Base-by-base conservation (phyloP, 2,329 filamentous ascomycete genomes). In the Xylariaceae sp. region DNA sequence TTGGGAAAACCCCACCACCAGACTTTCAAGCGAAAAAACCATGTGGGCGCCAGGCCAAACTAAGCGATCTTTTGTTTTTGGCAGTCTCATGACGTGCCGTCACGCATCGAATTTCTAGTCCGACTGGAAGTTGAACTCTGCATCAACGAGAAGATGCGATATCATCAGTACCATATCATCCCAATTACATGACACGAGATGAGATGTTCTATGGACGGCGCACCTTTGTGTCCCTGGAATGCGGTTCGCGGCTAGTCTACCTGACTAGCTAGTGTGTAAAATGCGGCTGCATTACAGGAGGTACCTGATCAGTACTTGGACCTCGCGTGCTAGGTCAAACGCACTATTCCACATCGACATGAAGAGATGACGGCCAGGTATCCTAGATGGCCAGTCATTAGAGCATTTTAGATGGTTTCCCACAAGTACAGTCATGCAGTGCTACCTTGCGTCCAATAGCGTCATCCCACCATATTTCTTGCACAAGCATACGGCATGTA, bases 211-310 rank as follows among this genome's bases (percentile, higher is more conserved):
- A 7, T 28, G 4, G 46, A 46, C 33, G 19, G 48, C 17, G 17
- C 31, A 36, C 21, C 39, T 34, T 26, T 28, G n/a, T 23, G 29
- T 24, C 21, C 8, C 41, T 43, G 50, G 39, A 26, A 43, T 49
- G 56, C 52, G 34, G 56, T 45, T 55, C 45, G 28, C 51, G 40
- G 29, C 33, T 58, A 29, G 11, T 23, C n/a, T 3, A 6, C 14
- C 33, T 7, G n/a, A 34, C 12, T 40, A 31, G 36, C 28, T 37
- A 29, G 53, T 23, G 34, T 56, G 36, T 14, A 14, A 40, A 60
- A 56, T 58, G 59, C 56, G 56, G 59, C 51, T 59, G 56, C 40
- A 53, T 58, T 19, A 17, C 44, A 40, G 24, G 44, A 62, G 51
- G 47, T 55, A 60, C 47, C 45, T 28, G 51, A 52, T n/a, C 43